These are phyloP conservation scores for Hyaloperonospora arabidopsidis DNA, from an alignment of 352 stramenopile species.

Conservation along the genomic window DNA sequence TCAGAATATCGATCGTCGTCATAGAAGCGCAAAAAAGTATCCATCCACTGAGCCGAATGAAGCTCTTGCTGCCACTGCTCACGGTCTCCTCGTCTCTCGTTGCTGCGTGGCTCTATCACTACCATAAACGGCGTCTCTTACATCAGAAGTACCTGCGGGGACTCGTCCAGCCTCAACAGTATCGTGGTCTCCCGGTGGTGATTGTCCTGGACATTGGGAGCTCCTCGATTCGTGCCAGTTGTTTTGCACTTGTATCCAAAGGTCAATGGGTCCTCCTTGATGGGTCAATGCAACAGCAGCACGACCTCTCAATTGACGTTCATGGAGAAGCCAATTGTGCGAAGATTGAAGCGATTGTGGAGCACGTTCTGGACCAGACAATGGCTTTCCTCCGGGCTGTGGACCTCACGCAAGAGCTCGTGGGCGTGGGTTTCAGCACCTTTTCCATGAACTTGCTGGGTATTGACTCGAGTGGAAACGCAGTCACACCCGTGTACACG, in stretches of 20 bases:
- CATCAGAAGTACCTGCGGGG: slow-evolving; percentile 21
- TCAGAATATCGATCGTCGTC: neutral
- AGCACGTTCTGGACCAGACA: slow-evolving; percentile 40
- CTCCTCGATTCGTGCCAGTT: slow-evolving; percentile 88
- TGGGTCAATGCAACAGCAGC: slow-evolving; percentile 59
- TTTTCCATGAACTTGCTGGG: slow-evolving; percentile 93
- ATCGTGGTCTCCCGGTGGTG: slow-evolving; percentile 38
- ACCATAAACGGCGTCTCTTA: slow-evolving; percentile 21
- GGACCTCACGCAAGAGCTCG: slow-evolving; percentile 37
- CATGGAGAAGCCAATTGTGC: slow-evolving; percentile 52
- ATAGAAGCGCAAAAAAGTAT: too few relatives aligned
- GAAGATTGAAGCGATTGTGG: slow-evolving; percentile 39
- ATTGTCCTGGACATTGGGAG: slow-evolving; percentile 90
- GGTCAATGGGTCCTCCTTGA: slow-evolving; percentile 55
- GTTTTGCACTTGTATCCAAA: slow-evolving; percentile 53
- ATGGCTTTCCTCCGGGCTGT: slow-evolving; percentile 43
- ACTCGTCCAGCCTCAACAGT: slow-evolving; percentile 32
- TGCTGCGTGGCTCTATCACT: slow-evolving; percentile 21
- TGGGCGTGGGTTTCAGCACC: slow-evolving; percentile 86
- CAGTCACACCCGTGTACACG: slow-evolving; percentile 75
- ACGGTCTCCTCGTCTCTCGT: slow-evolving; percentile 17
- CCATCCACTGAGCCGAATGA: slow-evolving; percentile 11
- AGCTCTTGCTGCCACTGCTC: slow-evolving; percentile 23
- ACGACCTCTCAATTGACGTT: slow-evolving; percentile 36
- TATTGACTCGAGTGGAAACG: slow-evolving; percentile 55